phyloP scores from a whole-genome alignment of 139 green algal species.

The Mychonastes homosphaera region DNA sequence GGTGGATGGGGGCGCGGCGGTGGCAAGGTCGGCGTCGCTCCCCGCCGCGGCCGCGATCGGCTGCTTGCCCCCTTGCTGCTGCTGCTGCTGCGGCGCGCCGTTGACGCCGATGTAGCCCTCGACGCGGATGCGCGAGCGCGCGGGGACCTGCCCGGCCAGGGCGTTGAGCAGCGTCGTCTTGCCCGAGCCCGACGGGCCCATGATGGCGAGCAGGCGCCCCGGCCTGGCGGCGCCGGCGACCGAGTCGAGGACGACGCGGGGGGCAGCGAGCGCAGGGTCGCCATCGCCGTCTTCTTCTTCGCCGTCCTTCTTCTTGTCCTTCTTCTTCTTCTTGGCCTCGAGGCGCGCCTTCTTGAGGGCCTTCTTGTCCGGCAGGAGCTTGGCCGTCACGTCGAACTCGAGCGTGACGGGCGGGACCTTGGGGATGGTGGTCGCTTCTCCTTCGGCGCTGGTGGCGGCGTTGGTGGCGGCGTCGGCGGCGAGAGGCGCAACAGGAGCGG shows the following conservation, averaged over 20 bases:
- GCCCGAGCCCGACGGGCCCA: conserved; percentile 32
- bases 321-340: conserved; percentile 9
- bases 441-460: no score
- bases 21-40: conserved; percentile 5
- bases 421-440: no score
- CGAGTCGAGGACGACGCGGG: background rate
- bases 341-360: no score
- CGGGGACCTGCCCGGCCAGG: conserved; percentile 54
- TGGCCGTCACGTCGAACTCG: conserved; percentile 12
- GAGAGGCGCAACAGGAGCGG: no score
- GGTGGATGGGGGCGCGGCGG: background rate
- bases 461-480: no score
- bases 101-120: conserved; percentile 12
- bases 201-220: conserved; percentile 1
- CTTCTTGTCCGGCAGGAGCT: no score
- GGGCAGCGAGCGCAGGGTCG: background rate
- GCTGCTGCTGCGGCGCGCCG: conserved; percentile 13
- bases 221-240: background rate
- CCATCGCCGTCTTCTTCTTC: conserved; percentile 18
- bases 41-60: background rate
- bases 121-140: background rate
- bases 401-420: conserved; percentile 21
- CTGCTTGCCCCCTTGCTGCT: conserved; percentile 34
- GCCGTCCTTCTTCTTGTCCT: conserved; percentile 9
- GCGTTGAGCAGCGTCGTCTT: conserved; percentile 76